phyloP scores from a whole-genome alignment of 1,139 yeast genomes.

The Yamadazyma trypodendri region DNA sequence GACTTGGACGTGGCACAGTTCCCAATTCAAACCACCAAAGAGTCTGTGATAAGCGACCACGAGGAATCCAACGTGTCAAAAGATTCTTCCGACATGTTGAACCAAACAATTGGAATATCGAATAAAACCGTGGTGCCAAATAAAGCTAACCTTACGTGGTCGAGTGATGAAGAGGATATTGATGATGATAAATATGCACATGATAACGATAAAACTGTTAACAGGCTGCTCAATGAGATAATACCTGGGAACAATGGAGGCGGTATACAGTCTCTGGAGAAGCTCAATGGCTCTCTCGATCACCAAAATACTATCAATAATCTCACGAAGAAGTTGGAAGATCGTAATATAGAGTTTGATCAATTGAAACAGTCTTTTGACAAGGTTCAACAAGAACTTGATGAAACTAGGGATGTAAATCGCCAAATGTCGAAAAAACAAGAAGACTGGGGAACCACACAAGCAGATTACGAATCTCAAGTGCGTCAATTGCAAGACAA shows the following conservation, averaged over 20 bases:
- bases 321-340: constrained; percentile 13
- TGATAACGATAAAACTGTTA: constrained; percentile 2
- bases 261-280: not conserved
- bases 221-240: not conserved
- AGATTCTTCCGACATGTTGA: constrained; percentile 16
- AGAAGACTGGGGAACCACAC: constrained; percentile 7
- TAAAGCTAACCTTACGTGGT: constrained; percentile 78
- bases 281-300: constrained; percentile 5
- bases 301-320: constrained; percentile 13
- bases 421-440: constrained; percentile 10
- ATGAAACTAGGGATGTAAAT: constrained; percentile 10
- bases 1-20: not conserved
- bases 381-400: constrained; percentile 13
- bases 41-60: not conserved
- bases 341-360: constrained; percentile 8
- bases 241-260: not conserved
- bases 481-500: constrained; percentile 9
- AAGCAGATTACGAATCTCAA: constrained; percentile 9
- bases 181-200: constrained; percentile 10
- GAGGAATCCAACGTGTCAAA: constrained; percentile 9
- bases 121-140: constrained; percentile 71
- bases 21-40: not conserved
- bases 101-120: constrained; percentile 47
- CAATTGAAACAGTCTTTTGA: constrained; percentile 16
- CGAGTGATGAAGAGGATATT: constrained; percentile 66